A percentile compares a stretch with the other conserved stretches of the same genome.
Evolutionary conservation across 192 early-diverging fungal species (phyloP).

Genomic region (Podila horticola): DNA sequence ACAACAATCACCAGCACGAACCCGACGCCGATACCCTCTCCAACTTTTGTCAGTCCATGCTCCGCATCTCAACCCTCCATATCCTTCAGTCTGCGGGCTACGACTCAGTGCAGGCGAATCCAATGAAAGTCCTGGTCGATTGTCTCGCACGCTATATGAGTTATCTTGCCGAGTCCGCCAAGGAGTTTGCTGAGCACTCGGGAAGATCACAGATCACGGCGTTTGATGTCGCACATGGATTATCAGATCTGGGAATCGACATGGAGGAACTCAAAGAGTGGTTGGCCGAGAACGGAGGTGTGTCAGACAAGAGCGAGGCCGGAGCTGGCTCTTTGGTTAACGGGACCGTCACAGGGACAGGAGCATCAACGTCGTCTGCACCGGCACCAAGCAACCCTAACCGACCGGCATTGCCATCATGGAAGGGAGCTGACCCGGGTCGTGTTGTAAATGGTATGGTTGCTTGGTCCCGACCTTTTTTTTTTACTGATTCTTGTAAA

Average conservation of each 20-base stretch:
- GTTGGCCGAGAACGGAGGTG: constrained; percentile 56
- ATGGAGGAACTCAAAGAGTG: constrained; percentile 54
- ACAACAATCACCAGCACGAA: constrained; percentile 27
- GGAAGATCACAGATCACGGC: constrained; percentile 56
- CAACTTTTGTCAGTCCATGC: constrained; percentile 61
- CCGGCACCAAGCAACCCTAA: constrained; percentile 1
- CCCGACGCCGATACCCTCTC: constrained; percentile 26
- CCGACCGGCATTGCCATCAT: constrained; percentile 44
- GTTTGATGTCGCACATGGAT: constrained; percentile 53
- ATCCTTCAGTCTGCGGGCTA: constrained; percentile 64
- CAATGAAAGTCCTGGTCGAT: constrained; percentile 59
- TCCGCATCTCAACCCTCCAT: constrained; percentile 59
- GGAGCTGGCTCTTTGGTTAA: neutral
- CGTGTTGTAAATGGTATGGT: constrained; percentile 54
- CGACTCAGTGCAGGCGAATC: constrained; percentile 55
- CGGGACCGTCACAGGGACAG: neutral
- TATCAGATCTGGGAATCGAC: constrained; percentile 58
- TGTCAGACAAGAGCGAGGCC: constrained; percentile 10
- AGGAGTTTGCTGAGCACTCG: constrained; percentile 57
- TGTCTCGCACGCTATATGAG: constrained; percentile 61
- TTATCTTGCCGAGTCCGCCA: constrained; percentile 55
- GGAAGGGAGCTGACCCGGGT: constrained; percentile 61
- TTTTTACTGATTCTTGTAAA: neutral
- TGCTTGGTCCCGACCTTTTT: neutral
- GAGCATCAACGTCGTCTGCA: neutral